A percentile compares a stretch with the other conserved stretches of the same genome.
Conservation (phyloP, 1,139 yeast genomes). For the Pichia sp. region DNA sequence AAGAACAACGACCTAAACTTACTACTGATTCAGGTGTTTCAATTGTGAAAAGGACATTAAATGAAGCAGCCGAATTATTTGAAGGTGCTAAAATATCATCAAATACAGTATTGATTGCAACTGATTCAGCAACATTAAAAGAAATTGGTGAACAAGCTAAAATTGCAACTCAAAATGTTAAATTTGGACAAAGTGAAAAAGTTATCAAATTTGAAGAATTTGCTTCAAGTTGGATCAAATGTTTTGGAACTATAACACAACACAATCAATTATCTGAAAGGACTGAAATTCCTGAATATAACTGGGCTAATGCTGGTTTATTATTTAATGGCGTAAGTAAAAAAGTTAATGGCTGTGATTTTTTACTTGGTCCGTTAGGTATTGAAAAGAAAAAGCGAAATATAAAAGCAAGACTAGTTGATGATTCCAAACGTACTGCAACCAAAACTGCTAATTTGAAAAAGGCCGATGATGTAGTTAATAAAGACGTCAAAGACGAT, state of each 20-base stretch:
- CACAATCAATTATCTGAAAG: constrained; percentile 6
- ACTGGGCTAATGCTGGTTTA: constrained; percentile 60
- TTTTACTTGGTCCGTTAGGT: constrained; percentile 68
- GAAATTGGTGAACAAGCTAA: constrained; percentile 42
- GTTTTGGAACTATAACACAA: constrained; percentile 19
- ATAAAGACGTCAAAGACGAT: constrained; percentile 44
- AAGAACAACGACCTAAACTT: constrained; percentile 34
- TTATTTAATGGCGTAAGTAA: constrained; percentile 43
- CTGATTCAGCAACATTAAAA: constrained; percentile 40
- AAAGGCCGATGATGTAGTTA: constrained; percentile 44
- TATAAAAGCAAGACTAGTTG: constrained; percentile 33
- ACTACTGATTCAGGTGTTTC: constrained; percentile 39
- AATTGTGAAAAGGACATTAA: constrained; percentile 32
- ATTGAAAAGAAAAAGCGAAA: constrained; percentile 47
- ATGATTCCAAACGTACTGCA: constrained; percentile 36
- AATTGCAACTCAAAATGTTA: constrained; percentile 52
- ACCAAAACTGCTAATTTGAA: constrained; percentile 52
- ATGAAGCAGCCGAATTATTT: constrained; percentile 34
- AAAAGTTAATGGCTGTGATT: constrained; percentile 49
- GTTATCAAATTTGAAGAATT: constrained; percentile 46
- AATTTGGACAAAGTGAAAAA: constrained; percentile 47
- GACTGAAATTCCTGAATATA: constrained; percentile 28
- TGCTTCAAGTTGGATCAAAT: constrained; percentile 34
- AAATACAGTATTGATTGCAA: constrained; percentile 35
- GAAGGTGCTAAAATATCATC: constrained; percentile 29